Conservation (phyloP, 2,329 filamentous ascomycete genomes). For the Fusarium sp. region DNA sequence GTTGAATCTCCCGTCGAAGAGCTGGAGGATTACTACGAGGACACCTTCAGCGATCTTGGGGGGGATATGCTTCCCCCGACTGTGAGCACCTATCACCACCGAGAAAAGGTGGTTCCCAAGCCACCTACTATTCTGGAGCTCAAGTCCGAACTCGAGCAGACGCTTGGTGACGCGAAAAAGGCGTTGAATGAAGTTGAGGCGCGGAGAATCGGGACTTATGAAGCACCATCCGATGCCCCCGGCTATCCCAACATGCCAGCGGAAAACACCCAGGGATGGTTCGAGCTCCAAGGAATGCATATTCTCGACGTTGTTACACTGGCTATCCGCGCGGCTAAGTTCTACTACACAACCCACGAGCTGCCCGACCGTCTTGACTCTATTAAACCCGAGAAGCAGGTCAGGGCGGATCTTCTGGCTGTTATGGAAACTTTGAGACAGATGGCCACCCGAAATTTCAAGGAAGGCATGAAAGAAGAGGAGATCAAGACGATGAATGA, state of each 20-base stretch:
- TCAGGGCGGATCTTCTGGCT: slow-evolving; percentile 84
- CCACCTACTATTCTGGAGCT: slow-evolving; percentile 86
- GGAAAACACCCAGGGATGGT: slow-evolving; percentile 72
- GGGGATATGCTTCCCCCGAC: slow-evolving; percentile 94
- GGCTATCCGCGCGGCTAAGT: slow-evolving; percentile 93
- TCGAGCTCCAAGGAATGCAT: slow-evolving; percentile 90
- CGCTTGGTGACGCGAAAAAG: slow-evolving; percentile 75
- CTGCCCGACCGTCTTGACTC: slow-evolving; percentile 84
- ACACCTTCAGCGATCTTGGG: slow-evolving; percentile 71
- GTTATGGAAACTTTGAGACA: slow-evolving; percentile 93
- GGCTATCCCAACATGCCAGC: slow-evolving; percentile 55
- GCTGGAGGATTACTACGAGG: slow-evolving; percentile 63
- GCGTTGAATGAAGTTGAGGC: slow-evolving; percentile 70
- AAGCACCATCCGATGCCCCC: slow-evolving; percentile 43
- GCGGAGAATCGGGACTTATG: slow-evolving; percentile 49
- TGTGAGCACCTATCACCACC: slow-evolving; percentile 92
- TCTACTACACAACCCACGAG: slow-evolving; percentile 95
- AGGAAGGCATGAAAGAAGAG: slow-evolving; percentile 80
- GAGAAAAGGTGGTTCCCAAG: slow-evolving; percentile 82
- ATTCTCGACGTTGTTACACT: slow-evolving; percentile 92
- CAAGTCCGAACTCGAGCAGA: slow-evolving; percentile 72
- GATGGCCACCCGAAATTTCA: slow-evolving; percentile 89
- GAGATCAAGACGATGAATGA: slow-evolving; percentile 79
- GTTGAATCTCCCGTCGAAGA: slow-evolving; percentile 62
- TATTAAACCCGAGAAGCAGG: slow-evolving; percentile 87